A percentile compares a stretch with the other conserved stretches of the same genome.
phyloP scores from a whole-genome alignment of 78 protist species.

The Cavenderia fasciculata region DNA sequence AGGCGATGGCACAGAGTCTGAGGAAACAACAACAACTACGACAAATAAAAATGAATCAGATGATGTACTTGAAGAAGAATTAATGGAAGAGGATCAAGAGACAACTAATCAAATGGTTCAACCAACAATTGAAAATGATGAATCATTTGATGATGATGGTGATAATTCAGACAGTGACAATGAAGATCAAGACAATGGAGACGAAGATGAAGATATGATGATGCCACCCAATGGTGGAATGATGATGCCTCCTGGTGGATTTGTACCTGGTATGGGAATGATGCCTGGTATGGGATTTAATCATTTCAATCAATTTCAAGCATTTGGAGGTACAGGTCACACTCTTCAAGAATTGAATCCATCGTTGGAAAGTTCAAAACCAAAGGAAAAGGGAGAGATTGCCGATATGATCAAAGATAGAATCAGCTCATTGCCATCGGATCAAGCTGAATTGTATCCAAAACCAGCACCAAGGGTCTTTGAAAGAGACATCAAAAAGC shows the following conservation, averaged over 20 bases:
- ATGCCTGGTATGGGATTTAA: slow-evolving; percentile 10
- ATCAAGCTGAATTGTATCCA: background rate
- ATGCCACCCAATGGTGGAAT: background rate
- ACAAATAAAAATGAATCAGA: background rate
- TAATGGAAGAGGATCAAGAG: background rate
- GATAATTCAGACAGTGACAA: background rate
- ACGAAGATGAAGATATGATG: slow-evolving; percentile 4
- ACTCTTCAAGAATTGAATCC: background rate
- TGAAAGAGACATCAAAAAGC: background rate
- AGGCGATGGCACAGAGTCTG: background rate
- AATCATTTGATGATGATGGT: background rate
- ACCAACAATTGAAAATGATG: background rate
- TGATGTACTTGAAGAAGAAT: background rate
- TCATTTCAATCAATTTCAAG: slow-evolving; percentile 4
- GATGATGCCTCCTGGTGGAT: no score
- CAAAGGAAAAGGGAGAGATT: slow-evolving; percentile 9
- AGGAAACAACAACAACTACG: background rate
- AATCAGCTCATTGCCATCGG: background rate
- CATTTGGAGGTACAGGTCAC: slow-evolving; percentile 4
- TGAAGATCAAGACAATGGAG: background rate
- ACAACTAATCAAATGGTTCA: background rate
- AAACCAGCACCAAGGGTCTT: background rate
- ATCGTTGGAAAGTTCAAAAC: no score
- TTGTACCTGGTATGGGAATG: no score
- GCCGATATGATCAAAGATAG: background rate